phyloP scores from a whole-genome alignment of 1,284 basidiomycete genomes.

The Marasmius tenuissimus region DNA sequence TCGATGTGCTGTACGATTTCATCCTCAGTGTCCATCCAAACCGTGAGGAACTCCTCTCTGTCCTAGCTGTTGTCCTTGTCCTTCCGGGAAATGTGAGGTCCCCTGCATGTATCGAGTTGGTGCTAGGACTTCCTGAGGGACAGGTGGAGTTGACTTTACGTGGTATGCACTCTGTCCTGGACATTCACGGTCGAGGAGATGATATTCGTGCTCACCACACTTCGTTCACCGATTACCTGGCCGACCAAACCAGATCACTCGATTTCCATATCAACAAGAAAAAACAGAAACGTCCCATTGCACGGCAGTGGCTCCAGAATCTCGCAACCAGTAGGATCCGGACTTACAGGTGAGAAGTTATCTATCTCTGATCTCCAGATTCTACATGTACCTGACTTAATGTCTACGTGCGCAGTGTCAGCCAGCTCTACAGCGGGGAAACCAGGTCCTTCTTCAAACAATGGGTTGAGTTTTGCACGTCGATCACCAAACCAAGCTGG shows the following conservation, averaged over 20 bases:
- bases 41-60: neutral
- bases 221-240: constrained; percentile 4
- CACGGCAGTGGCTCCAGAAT: no score
- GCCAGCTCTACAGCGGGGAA: no score
- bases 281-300: no score
- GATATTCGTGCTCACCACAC: neutral
- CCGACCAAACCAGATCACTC: neutral
- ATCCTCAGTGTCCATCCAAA: neutral
- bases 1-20: constrained; percentile 8
- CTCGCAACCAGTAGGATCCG: no score
- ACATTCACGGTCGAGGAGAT: neutral
- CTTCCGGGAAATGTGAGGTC: neutral
- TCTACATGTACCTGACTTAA: no score
- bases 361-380: no score
- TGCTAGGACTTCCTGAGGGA: neutral
- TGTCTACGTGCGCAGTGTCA: no score
- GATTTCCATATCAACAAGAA: no score
- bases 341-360: no score
- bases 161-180: constrained; percentile 6
- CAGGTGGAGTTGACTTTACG: neutral
- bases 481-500: no score
- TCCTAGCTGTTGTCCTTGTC: neutral
- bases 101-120: neutral
- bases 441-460: no score
- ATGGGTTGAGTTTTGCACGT: no score